Conservation (phyloP, 1,139 yeast species). For the Sugiyamaella paludigena region DNA sequence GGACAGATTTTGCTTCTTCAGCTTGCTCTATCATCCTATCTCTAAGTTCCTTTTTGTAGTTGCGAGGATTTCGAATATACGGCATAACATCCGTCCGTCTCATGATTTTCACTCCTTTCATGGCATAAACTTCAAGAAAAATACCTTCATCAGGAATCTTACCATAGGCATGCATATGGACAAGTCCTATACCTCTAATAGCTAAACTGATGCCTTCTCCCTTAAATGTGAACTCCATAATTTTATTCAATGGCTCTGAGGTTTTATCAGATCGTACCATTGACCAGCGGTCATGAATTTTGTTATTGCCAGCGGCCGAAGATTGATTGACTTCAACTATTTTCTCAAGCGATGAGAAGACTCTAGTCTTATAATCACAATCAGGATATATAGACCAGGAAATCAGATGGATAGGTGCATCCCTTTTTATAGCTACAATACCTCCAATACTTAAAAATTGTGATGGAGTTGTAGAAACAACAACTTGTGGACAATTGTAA, state of each 20-base stretch:
- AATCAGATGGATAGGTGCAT: constrained; percentile 15
- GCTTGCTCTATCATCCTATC: neutral
- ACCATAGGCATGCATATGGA: constrained; percentile 67
- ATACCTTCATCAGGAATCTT: constrained; percentile 41
- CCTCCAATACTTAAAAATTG: constrained; percentile 34
- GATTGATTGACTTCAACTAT: constrained; percentile 29
- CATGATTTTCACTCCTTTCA: constrained; percentile 42
- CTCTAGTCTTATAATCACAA: constrained; percentile 14
- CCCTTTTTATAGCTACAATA: constrained; percentile 24
- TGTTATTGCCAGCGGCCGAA: constrained; percentile 26
- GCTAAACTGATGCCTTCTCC: constrained; percentile 65
- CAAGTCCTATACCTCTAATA: constrained; percentile 63
- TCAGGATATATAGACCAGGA: constrained; percentile 25
- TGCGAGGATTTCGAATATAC: constrained; percentile 23
- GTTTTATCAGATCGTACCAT: constrained; percentile 28
- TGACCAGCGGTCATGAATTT: constrained; percentile 21
- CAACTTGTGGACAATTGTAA: constrained; percentile 23
- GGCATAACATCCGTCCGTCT: constrained; percentile 37
- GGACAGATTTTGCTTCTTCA: neutral
- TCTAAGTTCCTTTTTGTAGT: neutral
- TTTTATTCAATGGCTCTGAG: constrained; percentile 17
- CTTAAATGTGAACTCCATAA: constrained; percentile 36
- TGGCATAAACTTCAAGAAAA: constrained; percentile 47
- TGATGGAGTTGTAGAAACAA: constrained; percentile 24
- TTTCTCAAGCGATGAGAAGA: constrained; percentile 27